A percentile compares a stretch with the other conserved stretches of the same genome.
Evolutionary conservation across 2,329 filamentous ascomycete species (phyloP).

Genomic region (Stachybotrys echinatus): DNA sequence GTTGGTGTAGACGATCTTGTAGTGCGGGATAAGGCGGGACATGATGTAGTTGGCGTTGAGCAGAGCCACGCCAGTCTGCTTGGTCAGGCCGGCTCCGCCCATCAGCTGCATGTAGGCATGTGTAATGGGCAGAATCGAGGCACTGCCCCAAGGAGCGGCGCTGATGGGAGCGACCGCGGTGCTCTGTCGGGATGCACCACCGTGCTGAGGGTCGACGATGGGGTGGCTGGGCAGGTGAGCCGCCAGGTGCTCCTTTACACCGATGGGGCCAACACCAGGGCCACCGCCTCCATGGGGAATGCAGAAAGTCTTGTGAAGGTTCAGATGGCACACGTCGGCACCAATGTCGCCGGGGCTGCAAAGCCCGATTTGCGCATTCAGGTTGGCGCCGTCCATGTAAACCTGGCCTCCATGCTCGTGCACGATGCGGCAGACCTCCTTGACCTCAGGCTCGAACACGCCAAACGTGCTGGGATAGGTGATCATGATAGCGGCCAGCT

Average conservation of each 20-base stretch:
- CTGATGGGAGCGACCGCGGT: constrained; percentile 16
- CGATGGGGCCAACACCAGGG: constrained; percentile 89
- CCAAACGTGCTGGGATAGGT: constrained; percentile 95
- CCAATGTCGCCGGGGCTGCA: constrained; percentile 94
- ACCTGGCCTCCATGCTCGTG: constrained; percentile 87
- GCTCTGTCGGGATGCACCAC: constrained; percentile 48
- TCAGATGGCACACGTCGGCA: constrained; percentile 93
- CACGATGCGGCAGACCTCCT: constrained; percentile 78
- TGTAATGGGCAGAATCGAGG: constrained; percentile 88
- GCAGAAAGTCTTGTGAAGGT: constrained; percentile 98
- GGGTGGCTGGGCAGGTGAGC: constrained; percentile 52
- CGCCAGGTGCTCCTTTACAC: constrained; percentile 76
- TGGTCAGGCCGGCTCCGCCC: constrained; percentile 54
- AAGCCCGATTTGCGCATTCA: constrained; percentile 96
- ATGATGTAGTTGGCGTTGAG: constrained; percentile 97
- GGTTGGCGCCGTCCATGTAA: constrained; percentile 98
- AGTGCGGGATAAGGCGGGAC: constrained; percentile 78
- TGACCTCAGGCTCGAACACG: constrained; percentile 87
- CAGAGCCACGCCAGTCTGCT: constrained; percentile 88
- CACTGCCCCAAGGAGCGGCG: constrained; percentile 41
- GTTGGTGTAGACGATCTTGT: constrained; percentile 92
- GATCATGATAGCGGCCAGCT: constrained; percentile 91
- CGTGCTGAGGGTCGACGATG: constrained; percentile 18
- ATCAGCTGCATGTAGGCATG: constrained; percentile 96
- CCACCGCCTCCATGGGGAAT: constrained; percentile 95